phyloP scores from a whole-genome alignment of 768 basidiomycete genomes.

The Suillus alpinus region DNA sequence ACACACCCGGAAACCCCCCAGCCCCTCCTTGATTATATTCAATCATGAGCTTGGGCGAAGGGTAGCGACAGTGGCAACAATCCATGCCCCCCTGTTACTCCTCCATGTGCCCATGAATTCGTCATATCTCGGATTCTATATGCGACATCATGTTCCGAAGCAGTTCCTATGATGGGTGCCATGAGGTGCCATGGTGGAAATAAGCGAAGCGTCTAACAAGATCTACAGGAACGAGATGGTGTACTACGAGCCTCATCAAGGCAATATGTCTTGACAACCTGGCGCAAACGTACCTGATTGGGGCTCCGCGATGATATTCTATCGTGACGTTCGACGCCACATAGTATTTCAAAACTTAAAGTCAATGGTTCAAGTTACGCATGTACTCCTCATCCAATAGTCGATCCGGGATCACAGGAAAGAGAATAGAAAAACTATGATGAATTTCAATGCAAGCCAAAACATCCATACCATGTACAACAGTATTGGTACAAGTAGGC shows the following conservation, averaged over 20 bases:
- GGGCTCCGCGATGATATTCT: not conserved
- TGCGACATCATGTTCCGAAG: slow-evolving; percentile 48
- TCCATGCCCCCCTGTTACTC: slow-evolving; percentile 46
- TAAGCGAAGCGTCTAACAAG: slow-evolving; percentile 69
- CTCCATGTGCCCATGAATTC: slow-evolving; percentile 47
- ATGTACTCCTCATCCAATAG: not conserved
- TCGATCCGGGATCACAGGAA: not conserved
- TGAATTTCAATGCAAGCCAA: slow-evolving; percentile 30
- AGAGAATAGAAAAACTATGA: not conserved
- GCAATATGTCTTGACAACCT: slow-evolving; percentile 47
- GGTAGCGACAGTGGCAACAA: slow-evolving; percentile 44
- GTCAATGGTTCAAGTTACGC: not conserved
- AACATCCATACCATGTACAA: slow-evolving; percentile 6
- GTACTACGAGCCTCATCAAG: too few relatives aligned
- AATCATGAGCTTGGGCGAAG: slow-evolving; percentile 55
- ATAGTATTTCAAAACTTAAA: not conserved
- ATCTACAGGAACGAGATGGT: slow-evolving; percentile 56
- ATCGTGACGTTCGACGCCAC: not conserved
- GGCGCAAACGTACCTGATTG: slow-evolving; percentile 32
- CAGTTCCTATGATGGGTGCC: too few relatives aligned
- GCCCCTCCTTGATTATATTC: slow-evolving; percentile 40
- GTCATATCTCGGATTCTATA: slow-evolving; percentile 52
- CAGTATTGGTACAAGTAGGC: slow-evolving; percentile 23
- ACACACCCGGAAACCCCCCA: slow-evolving; percentile 37
- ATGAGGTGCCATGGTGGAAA: slow-evolving; percentile 33